These are phyloP conservation scores for Lentinula detonsa DNA, from an alignment of 768 basidiomycete genomes.

Conservation along the genomic window DNA sequence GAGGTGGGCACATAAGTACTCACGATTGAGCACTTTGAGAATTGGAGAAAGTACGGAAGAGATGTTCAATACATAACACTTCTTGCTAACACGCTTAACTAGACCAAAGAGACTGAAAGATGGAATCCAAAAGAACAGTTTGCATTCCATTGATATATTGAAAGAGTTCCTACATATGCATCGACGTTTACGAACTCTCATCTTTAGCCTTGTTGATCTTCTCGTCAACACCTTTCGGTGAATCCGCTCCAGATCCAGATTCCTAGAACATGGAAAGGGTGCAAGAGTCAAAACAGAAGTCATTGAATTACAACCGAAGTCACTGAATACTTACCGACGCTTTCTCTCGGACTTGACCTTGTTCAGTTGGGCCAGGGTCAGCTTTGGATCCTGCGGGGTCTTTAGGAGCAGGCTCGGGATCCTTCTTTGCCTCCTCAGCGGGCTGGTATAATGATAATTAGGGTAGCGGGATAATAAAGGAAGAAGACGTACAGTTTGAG, in stretches of 20 bases:
- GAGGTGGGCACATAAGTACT: too few species aligned
- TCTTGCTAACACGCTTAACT: too few species aligned
- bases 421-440: background rate
- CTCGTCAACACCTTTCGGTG: constrained; percentile 1
- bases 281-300: background rate
- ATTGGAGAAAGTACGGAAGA: too few species aligned
- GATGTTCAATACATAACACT: too few species aligned
- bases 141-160: background rate
- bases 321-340: background rate
- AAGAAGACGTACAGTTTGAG: background rate
- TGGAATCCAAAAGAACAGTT: background rate
- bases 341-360: background rate
- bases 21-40: too few species aligned
- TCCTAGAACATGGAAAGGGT: background rate
- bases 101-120: too few species aligned
- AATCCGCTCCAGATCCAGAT: background rate
- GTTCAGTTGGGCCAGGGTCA: constrained; percentile 3
- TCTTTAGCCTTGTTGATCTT: background rate
- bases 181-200: background rate
- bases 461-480: background rate
- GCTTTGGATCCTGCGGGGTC: background rate
- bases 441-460: background rate
- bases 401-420: background rate
- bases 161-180: background rate
- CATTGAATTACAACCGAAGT: background rate